phyloP scores from a whole-genome alignment of 305 asterid species.

The Rubia tinctorum region DNA sequence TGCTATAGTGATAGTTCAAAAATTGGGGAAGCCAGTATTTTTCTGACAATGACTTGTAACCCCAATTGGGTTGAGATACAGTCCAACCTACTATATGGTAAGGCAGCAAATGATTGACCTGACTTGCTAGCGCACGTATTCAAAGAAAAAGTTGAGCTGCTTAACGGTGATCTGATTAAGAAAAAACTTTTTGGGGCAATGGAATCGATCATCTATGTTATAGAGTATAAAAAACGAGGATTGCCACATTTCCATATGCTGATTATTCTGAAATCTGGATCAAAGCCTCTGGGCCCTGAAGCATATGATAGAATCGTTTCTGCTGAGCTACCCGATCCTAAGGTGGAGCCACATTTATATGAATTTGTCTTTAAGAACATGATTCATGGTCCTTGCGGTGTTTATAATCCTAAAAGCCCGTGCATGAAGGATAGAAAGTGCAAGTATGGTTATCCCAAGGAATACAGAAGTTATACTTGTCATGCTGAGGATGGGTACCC shows the following conservation, averaged over 20 bases:
- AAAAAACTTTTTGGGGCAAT: neutral
- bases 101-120: neutral
- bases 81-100: neutral
- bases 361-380: neutral
- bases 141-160: neutral
- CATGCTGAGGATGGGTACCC: neutral
- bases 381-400: neutral
- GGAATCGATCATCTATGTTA: neutral
- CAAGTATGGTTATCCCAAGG: neutral
- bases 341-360: neutral
- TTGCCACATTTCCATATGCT: conserved; percentile 8
- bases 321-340: neutral
- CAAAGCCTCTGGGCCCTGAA: neutral
- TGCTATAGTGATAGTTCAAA: neutral
- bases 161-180: neutral
- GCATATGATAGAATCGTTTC: neutral
- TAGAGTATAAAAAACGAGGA: neutral
- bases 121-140: neutral
- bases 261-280: neutral
- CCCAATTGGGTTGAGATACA: neutral
- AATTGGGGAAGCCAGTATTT: neutral
- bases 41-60: neutral
- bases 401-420: neutral
- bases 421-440: neutral
- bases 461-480: neutral